Evolutionary conservation across 306 rosid genomes (phyloP).

Genomic region (apple (Malus domestica)): DNA sequence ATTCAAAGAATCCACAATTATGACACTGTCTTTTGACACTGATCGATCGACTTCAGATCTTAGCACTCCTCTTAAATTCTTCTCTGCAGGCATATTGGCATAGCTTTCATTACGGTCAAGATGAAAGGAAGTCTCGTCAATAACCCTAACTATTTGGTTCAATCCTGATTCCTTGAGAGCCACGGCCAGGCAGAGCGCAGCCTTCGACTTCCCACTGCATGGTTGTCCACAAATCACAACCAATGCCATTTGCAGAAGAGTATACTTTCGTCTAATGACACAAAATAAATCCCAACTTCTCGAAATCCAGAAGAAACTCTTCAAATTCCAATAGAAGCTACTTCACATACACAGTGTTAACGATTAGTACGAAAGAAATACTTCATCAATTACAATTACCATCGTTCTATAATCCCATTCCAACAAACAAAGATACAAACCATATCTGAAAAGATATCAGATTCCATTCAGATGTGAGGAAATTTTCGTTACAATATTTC

Average conservation of each 20-base stretch:
- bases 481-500: background rate
- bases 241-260: constrained; percentile 54
- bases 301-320: background rate
- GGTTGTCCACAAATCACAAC: constrained; percentile 95
- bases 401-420: background rate
- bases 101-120: constrained; percentile 76
- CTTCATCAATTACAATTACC: background rate
- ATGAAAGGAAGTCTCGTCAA: constrained; percentile 72
- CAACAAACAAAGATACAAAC: background rate
- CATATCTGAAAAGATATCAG: background rate
- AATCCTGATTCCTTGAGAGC: constrained; percentile 58
- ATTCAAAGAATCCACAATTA: constrained; percentile 80
- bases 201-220: constrained; percentile 69
- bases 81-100: constrained; percentile 83
- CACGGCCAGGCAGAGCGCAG: constrained; percentile 52
- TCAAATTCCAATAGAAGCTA: background rate
- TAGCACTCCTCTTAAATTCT: constrained; percentile 83
- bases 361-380: background rate
- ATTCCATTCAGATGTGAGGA: background rate
- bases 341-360: background rate
- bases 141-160: constrained; percentile 44
- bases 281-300: background rate
- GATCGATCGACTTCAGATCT: constrained; percentile 92
- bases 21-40: constrained; percentile 55
- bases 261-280: background rate